Conservation (phyloP, 805 yeast genomes). For the Kodamaea restingae region DNA sequence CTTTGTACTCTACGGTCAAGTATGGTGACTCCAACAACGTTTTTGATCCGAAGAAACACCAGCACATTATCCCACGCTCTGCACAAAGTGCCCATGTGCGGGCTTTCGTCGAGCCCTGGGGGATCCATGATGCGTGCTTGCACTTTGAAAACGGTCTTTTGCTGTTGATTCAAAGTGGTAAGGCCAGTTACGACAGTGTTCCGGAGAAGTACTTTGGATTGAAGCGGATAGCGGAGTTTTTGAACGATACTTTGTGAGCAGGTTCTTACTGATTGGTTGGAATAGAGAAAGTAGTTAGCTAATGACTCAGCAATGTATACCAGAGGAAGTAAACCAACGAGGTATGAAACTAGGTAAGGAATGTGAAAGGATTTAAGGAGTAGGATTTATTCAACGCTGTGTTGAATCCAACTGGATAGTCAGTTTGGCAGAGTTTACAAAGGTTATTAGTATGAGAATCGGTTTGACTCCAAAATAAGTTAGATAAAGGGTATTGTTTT, state of each 20-base stretch:
- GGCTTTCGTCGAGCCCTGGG: slow-evolving; percentile 33
- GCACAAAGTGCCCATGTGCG: slow-evolving; percentile 19
- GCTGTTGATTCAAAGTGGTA: slow-evolving; percentile 12
- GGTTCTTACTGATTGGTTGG: too few relatives aligned
- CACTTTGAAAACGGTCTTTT: slow-evolving; percentile 24
- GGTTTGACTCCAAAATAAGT: too few relatives aligned
- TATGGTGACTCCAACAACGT: slow-evolving; percentile 26
- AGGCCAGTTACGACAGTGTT: slow-evolving; percentile 4
- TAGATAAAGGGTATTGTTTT: too few relatives aligned
- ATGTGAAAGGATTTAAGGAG: too few relatives aligned
- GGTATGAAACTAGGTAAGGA: too few relatives aligned
- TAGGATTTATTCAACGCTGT: too few relatives aligned
- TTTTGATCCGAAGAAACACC: slow-evolving; percentile 17
- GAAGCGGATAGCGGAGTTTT: slow-evolving; percentile 20
- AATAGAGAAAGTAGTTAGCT: too few relatives aligned
- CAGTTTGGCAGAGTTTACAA: too few relatives aligned
- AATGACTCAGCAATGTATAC: too few relatives aligned
- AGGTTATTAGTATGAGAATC: too few relatives aligned
- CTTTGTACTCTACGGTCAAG: slow-evolving; percentile 16
- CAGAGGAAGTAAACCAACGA: too few relatives aligned
- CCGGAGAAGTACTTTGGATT: slow-evolving; percentile 21
- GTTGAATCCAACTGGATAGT: too few relatives aligned
- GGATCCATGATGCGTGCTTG: slow-evolving; percentile 30
- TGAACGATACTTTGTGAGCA: slow-evolving; percentile 20
- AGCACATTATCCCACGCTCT: slow-evolving; percentile 16